phyloP scores from a whole-genome alignment of 1,284 basidiomycete genomes.

The Ceratobasidium sp. region DNA sequence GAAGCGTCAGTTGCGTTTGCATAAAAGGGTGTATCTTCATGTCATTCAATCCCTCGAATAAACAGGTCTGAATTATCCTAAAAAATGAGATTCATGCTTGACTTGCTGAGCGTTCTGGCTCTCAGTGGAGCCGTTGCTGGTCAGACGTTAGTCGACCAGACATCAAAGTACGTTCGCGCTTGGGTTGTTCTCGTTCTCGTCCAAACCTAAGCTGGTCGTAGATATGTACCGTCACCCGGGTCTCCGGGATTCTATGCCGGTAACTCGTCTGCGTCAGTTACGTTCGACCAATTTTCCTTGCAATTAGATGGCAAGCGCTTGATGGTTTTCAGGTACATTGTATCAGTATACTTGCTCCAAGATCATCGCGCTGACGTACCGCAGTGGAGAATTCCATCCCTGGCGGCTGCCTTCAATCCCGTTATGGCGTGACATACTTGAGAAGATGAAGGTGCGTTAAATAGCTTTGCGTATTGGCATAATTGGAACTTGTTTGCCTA shows the following conservation, averaged over 20 bases:
- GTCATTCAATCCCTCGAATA: background rate
- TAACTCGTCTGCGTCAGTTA: conserved; percentile 60
- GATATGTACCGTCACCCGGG: conserved; percentile 46
- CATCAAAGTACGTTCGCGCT: background rate
- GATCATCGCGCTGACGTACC: no score
- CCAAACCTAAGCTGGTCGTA: background rate
- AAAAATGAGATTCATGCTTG: background rate
- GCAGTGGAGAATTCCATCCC: conserved; percentile 42
- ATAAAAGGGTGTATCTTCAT: background rate
- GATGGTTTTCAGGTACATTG: conserved; percentile 1
- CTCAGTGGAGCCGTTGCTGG: background rate
- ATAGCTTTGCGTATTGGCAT: no score
- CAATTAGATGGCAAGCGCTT: conserved; percentile 28
- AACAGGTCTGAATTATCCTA: background rate
- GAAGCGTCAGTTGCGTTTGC: background rate
- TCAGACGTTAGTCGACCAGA: background rate
- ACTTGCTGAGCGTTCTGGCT: background rate
- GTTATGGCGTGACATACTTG: conserved; percentile 45
- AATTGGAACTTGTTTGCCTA: background rate
- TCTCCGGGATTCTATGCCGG: conserved; percentile 60
- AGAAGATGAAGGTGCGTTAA: conserved; percentile 41
- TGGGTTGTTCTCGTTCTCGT: background rate
- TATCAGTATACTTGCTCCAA: background rate
- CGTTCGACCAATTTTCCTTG: conserved; percentile 52
- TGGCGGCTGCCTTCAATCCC: conserved; percentile 41